Conservation (phyloP, 2,329 filamentous ascomycete species). For the Colletotrichum filicis region DNA sequence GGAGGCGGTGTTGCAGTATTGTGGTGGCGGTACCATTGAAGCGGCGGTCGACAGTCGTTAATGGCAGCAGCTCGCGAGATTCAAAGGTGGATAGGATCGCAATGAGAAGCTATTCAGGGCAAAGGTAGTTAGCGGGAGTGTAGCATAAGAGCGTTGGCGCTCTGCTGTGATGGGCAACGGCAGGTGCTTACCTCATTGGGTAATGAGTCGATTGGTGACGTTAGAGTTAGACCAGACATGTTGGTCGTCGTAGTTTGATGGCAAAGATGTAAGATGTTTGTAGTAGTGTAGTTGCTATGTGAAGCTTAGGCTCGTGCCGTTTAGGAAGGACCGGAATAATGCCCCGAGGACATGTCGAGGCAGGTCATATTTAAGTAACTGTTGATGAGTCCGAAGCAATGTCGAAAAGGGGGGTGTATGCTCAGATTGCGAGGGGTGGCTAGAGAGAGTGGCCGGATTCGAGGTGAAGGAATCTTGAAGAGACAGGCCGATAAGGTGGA, state of each 20-base stretch:
- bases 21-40: conserved; percentile 72
- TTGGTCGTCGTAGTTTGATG: neutral
- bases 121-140: neutral
- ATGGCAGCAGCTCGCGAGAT: conserved; percentile 63
- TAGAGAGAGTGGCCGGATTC: neutral
- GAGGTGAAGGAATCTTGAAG: neutral
- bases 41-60: conserved; percentile 69
- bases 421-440: conserved; percentile 4
- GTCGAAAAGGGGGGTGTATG: neutral
- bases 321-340: conserved; percentile 2
- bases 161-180: neutral
- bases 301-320: conserved; percentile 10
- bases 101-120: conserved; percentile 58
- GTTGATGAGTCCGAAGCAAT: neutral
- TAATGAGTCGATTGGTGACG: conserved; percentile 41
- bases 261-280: conserved; percentile 16
- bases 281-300: neutral
- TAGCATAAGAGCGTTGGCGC: neutral
- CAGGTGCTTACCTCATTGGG: conserved; percentile 46
- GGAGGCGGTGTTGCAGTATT: conserved; percentile 72
- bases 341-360: neutral
- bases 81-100: conserved; percentile 59
- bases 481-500: conserved; percentile 13
- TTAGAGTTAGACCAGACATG: conserved; percentile 27
- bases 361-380: conserved; percentile 24